phyloP scores from a whole-genome alignment of 768 basidiomycete species.

The Fomitopsis serialis region DNA sequence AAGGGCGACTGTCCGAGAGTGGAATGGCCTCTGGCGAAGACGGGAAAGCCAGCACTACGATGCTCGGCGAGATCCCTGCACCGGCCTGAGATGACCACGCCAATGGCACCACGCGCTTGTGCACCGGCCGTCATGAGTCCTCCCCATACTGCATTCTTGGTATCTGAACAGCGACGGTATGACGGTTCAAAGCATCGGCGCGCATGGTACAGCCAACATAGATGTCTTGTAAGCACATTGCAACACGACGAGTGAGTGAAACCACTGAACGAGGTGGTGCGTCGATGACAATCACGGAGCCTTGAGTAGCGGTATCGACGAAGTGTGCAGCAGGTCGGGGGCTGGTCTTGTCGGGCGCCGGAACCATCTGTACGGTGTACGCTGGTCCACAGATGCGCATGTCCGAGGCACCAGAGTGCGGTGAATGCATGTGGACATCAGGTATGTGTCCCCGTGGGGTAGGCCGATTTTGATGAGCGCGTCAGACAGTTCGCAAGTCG shows the following conservation, averaged over 20 bases:
- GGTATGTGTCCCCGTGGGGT: constrained; percentile 77
- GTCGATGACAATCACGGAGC: constrained; percentile 68
- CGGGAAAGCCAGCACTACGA: constrained; percentile 61
- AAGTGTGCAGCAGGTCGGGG: constrained; percentile 71
- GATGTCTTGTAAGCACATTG: background rate
- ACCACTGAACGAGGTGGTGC: constrained; percentile 59
- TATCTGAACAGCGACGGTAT: constrained; percentile 34
- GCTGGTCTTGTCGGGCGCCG: constrained; percentile 46
- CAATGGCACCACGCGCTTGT: constrained; percentile 58
- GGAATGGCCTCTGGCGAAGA: constrained; percentile 78
- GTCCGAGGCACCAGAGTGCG: constrained; percentile 27
- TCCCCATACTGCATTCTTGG: constrained; percentile 86
- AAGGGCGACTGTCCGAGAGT: constrained; percentile 85
- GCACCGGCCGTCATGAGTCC: constrained; percentile 90
- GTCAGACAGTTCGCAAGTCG: constrained; percentile 85
- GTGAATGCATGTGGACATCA: constrained; percentile 60
- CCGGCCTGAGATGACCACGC: constrained; percentile 79
- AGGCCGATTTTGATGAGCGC: constrained; percentile 77
- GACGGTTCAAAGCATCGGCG: background rate
- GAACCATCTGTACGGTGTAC: constrained; percentile 84
- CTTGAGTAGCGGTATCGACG: constrained; percentile 68
- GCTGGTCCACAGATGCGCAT: constrained; percentile 68
- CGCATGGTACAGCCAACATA: background rate
- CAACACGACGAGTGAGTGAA: background rate
- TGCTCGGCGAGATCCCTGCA: constrained; percentile 84